These are phyloP conservation scores for Penicillium paxilli DNA, from an alignment of 495 filamentous ascomycete species.

Conservation along the genomic window DNA sequence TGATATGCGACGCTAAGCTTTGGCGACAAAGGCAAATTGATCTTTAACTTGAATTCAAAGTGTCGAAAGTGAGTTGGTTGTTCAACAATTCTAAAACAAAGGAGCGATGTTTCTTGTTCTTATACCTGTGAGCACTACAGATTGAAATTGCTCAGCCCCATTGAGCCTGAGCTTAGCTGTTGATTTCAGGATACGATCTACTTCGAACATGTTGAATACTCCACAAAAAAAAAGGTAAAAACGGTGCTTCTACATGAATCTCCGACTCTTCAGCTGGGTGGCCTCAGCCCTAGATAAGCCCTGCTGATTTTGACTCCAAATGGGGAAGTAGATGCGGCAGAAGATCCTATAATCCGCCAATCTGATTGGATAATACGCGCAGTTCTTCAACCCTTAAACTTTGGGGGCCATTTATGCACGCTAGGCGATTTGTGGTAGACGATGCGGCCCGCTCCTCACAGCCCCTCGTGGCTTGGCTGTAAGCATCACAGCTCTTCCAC, in stretches of 20 bases:
- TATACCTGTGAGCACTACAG: not conserved
- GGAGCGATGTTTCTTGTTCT: not conserved
- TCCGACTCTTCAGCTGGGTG: not conserved
- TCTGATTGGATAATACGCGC: not conserved
- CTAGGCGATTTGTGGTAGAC: slow-evolving; percentile 5
- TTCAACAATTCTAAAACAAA: not conserved
- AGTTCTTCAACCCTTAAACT: not conserved
- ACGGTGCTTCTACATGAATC: too few relatives aligned
- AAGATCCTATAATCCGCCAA: not conserved
- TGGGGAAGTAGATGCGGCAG: not conserved
- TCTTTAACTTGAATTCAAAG: not conserved
- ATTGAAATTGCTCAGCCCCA: not conserved
- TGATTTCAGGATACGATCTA: not conserved
- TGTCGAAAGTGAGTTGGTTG: not conserved
- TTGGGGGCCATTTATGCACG: not conserved
- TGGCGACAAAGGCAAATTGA: not conserved
- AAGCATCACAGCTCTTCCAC: not conserved
- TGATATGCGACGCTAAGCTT: not conserved
- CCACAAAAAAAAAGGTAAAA: not conserved
- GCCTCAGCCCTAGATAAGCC: not conserved
- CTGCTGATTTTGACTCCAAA: not conserved
- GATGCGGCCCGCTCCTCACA: not conserved
- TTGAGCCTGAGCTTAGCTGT: not conserved
- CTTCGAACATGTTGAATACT: not conserved
- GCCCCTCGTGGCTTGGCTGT: not conserved